phyloP scores from a whole-genome alignment of 2,329 filamentous ascomycete genomes.

The Colletotrichum falcatum region DNA sequence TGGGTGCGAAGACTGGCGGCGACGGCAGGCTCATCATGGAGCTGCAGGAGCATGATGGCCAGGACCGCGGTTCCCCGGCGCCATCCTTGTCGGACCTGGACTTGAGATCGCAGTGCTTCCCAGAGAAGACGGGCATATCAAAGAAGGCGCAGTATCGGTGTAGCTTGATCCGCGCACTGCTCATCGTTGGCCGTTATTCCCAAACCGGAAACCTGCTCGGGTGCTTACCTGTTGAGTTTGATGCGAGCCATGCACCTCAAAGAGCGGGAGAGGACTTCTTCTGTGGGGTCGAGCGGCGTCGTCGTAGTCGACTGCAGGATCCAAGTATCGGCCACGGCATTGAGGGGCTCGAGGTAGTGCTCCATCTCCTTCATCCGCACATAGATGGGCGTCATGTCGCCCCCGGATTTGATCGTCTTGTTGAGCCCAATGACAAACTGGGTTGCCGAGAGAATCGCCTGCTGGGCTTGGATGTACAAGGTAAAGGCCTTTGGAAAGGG shows the following conservation, averaged over 20 bases:
- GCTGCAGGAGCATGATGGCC: slow-evolving; percentile 53
- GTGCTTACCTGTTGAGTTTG: slow-evolving; percentile 60
- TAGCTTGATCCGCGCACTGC: slow-evolving; percentile 62
- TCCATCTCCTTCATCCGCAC: slow-evolving; percentile 57
- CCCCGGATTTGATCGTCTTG: slow-evolving; percentile 52
- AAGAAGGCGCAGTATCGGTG: slow-evolving; percentile 65
- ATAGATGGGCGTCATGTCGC: slow-evolving; percentile 55
- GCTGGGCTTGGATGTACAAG: slow-evolving; percentile 59
- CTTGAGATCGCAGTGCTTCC: slow-evolving; percentile 62
- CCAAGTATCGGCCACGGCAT: slow-evolving; percentile 53
- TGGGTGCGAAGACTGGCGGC: slow-evolving; percentile 46
- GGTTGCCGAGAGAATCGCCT: slow-evolving; percentile 60
- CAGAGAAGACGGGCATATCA: slow-evolving; percentile 61
- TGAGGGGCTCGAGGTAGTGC: slow-evolving; percentile 51
- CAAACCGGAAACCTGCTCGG: background rate
- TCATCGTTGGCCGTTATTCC: slow-evolving; percentile 4
- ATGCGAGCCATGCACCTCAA: slow-evolving; percentile 61
- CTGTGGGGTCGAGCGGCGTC: slow-evolving; percentile 52
- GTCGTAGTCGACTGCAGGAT: slow-evolving; percentile 49
- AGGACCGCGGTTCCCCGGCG: slow-evolving; percentile 47
- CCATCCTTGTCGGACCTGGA: slow-evolving; percentile 46
- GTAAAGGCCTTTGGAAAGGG: slow-evolving; percentile 54
- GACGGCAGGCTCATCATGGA: slow-evolving; percentile 46
- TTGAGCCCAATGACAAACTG: slow-evolving; percentile 62
- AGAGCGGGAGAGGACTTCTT: slow-evolving; percentile 57